A percentile compares a stretch with the other conserved stretches of the same genome.
Conservation (phyloP, 208 protist species). For the Borovskyia barvae region DNA sequence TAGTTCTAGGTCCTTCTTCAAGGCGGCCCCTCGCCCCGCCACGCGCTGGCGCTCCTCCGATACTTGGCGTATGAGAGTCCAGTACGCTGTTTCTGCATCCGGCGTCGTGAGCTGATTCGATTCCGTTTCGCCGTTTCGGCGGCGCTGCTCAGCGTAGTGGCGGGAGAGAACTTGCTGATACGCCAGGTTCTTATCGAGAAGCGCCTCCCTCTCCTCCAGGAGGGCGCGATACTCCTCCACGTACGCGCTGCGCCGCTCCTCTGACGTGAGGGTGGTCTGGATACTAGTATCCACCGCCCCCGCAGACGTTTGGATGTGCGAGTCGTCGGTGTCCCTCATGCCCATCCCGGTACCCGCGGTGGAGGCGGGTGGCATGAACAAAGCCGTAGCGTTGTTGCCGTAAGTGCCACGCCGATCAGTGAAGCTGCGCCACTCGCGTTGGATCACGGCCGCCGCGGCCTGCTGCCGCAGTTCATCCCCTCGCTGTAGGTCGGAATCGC, state of each 20-base stretch:
- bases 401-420: conserved; percentile 16
- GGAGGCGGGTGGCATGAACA: not conserved
- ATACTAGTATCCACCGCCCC: conserved; percentile 9
- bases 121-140: conserved; percentile 69
- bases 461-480: conserved; percentile 50
- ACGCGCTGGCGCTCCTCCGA: conserved; percentile 52
- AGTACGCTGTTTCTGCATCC: conserved; percentile 80
- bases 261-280: conserved; percentile 14
- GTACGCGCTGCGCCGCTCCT: conserved; percentile 35
- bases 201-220: conserved; percentile 41
- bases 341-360: conserved; percentile 9
- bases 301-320: conserved; percentile 3
- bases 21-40: conserved; percentile 28
- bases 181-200: conserved; percentile 62
- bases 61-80: conserved; percentile 63
- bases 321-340: conserved; percentile 1
- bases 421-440: conserved; percentile 62
- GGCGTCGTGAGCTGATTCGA: conserved; percentile 36
- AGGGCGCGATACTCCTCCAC: conserved; percentile 67
- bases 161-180: conserved; percentile 70
- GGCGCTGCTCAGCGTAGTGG: conserved; percentile 80
- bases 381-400: not conserved
- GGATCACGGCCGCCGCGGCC: conserved; percentile 64
- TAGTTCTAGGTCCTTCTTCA: conserved; percentile 47
- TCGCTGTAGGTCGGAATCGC: conserved; percentile 43